Base-by-base conservation (phyloP, 164 flowering plant genomes). In the Buxus sempervirens region DNA sequence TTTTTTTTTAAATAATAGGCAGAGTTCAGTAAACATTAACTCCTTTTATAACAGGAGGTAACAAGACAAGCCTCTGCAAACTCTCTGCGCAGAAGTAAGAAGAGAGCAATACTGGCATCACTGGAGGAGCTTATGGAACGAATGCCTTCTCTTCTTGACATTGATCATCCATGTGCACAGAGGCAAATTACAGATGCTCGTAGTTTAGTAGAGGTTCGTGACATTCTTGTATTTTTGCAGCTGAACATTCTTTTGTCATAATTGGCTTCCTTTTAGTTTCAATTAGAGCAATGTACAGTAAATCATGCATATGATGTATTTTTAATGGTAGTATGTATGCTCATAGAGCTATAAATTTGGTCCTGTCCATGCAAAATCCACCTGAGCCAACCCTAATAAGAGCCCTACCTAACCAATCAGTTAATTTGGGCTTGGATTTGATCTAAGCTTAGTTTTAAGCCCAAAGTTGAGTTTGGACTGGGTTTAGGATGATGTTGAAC, bases 131-230 rank as follows among this genome's bases (percentile, higher is more conserved):
- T 90, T 55, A 70, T 77, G 1, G 96, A 82, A 58, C 82, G 85
- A 41, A 87, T 96, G 99, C 98, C 99, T 66, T 96, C 99, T 22
- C 94, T 96, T 76, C 96, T 96, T 70, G 93, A 87, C 25, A 82
- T 96, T 72, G 99, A 96, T 75, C 99, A 93, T 77, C 93, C 98
- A 18, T 96, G 98, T 78, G 99, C 98, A 2, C 88, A 81, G 69
- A 84, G 80, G 76, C 89, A 93, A 74, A 93, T 96, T 77, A 84
- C 85, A 15, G 91, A 88, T 62, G 96, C 95, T 60, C 87, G 95
- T n/a, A 76, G 16, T 23, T 68, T 75, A 27, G 81, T 91, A 60
- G 88, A 93, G 96, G 98, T 93, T 78, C 48, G 58, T 54, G 36
- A 20, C 36, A 54, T 0, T 48, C 64, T 49, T 54, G 60, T 24